Evolutionary conservation across 441 rosid species (phyloP).

Genomic region (Bocquillonia castaneifolia): DNA sequence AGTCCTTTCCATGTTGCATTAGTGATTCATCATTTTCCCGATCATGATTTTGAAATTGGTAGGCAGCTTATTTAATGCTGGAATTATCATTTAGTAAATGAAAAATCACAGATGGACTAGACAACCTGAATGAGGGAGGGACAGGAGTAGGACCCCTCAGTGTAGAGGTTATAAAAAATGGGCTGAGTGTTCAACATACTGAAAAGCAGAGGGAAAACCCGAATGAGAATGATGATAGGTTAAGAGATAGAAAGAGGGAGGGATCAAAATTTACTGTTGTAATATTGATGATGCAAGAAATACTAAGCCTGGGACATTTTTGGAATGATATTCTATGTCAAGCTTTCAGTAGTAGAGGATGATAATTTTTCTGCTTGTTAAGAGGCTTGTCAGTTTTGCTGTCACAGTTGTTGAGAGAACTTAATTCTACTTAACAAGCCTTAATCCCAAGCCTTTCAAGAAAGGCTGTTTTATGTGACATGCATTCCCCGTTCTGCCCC

Average conservation of each 20-base stretch:
- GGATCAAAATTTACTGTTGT: no score
- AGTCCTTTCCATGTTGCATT: background rate
- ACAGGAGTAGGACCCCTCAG: background rate
- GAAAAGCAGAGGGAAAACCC: no score
- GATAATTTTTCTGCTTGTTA: background rate
- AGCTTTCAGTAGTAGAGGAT: background rate
- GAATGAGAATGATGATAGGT: no score
- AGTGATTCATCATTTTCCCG: no score
- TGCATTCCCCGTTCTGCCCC: background rate
- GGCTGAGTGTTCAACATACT: background rate
- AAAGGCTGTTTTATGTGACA: background rate
- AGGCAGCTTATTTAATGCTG: no score
- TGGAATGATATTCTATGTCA: background rate
- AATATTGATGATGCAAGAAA: no score
- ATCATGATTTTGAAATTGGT: no score
- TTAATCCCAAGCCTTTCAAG: background rate
- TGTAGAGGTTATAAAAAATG: no score
- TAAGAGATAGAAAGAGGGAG: no score
- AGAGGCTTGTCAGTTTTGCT: background rate
- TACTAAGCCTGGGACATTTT: background rate
- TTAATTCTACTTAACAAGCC: background rate
- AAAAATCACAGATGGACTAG: background rate
- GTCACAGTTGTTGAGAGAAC: background rate
- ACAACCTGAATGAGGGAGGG: background rate
- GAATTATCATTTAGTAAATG: background rate